Percentiles rank a stretch among this genome's conserved stretches.
phyloP scores from a whole-genome alignment of 306 rosid species.

The Luffa acutangula region DNA sequence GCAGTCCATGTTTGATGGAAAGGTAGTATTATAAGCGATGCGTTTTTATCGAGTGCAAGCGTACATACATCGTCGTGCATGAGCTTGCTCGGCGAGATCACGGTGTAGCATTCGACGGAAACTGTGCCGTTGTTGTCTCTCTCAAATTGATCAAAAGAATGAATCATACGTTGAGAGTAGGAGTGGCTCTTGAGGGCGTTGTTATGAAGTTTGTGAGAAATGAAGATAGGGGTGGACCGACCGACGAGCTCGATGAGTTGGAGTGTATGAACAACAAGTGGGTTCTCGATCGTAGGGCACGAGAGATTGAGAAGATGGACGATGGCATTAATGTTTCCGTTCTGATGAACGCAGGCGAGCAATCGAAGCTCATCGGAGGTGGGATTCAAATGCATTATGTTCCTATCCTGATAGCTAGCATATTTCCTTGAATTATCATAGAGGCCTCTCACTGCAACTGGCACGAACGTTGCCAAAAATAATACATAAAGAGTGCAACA shows the following conservation, averaged over 20 bases:
- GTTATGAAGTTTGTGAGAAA: slow-evolving; percentile 22
- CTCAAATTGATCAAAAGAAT: slow-evolving; percentile 28
- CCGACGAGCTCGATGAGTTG: slow-evolving; percentile 56
- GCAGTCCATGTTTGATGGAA: slow-evolving; percentile 45
- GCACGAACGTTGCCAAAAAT: slow-evolving; percentile 15
- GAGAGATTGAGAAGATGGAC: slow-evolving; percentile 32
- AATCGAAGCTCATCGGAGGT: slow-evolving; percentile 26
- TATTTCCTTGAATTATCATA: slow-evolving; percentile 53
- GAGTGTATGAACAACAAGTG: slow-evolving; percentile 24
- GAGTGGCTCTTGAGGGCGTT: slow-evolving; percentile 6
- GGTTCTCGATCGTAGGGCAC: slow-evolving; percentile 29
- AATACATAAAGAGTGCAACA: slow-evolving; percentile 8
- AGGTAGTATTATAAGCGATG: slow-evolving; percentile 50
- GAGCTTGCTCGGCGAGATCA: slow-evolving; percentile 43
- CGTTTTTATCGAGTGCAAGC: slow-evolving; percentile 41
- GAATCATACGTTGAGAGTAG: slow-evolving; percentile 18
- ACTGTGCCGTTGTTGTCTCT: slow-evolving; percentile 20
- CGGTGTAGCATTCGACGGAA: slow-evolving; percentile 29
- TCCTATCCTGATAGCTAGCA: slow-evolving; percentile 37
- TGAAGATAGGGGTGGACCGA: slow-evolving; percentile 40
- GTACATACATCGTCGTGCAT: slow-evolving; percentile 67
- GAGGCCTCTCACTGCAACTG: slow-evolving; percentile 20
- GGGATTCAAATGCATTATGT: slow-evolving; percentile 16
- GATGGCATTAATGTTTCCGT: slow-evolving; percentile 16
- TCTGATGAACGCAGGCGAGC: slow-evolving; percentile 25